Percentiles rank a stretch among this genome's conserved stretches.
Evolutionary conservation across 2,329 filamentous ascomycete species (phyloP).

Genomic region (Raffaelea arxii): DNA sequence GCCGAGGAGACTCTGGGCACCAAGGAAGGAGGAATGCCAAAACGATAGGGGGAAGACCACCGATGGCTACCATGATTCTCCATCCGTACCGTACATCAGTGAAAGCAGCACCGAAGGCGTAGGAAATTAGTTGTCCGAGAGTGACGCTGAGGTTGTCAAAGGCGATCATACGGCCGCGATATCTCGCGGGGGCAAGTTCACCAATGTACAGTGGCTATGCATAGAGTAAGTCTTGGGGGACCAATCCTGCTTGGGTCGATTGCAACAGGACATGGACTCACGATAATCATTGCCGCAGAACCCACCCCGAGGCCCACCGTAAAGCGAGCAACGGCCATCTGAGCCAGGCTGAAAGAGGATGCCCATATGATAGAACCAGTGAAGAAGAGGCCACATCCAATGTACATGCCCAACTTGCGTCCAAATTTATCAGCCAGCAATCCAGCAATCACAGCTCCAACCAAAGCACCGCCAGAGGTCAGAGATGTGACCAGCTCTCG

Average conservation of each 20-base stretch:
- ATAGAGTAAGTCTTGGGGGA: too few species aligned
- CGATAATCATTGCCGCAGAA: conserved; percentile 62
- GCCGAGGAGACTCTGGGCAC: conserved; percentile 83
- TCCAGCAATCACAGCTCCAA: conserved; percentile 54
- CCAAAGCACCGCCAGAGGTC: conserved; percentile 54
- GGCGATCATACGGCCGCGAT: conserved; percentile 70
- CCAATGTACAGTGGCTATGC: conserved; percentile 80
- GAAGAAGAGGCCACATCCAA: conserved; percentile 28
- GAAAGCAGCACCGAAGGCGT: conserved; percentile 70
- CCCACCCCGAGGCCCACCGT: conserved; percentile 65
- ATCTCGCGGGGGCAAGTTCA: conserved; percentile 66
- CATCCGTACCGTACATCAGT: conserved; percentile 49
- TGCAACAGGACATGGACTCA: too few species aligned
- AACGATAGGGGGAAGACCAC: conserved; percentile 62
- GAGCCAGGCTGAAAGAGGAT: conserved; percentile 41
- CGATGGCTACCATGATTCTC: conserved; percentile 86
- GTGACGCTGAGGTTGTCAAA: conserved; percentile 76
- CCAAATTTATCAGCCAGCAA: conserved; percentile 44
- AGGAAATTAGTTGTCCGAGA: conserved; percentile 78
- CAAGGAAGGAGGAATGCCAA: conserved; percentile 58
- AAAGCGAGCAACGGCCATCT: conserved; percentile 57
- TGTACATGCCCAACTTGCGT: neutral
- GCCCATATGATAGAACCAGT: conserved; percentile 58
- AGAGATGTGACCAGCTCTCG: conserved; percentile 61
- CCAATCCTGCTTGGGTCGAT: too few species aligned